Conservation (phyloP, 345 rosid species). For the Syzygium oleosum region DNA sequence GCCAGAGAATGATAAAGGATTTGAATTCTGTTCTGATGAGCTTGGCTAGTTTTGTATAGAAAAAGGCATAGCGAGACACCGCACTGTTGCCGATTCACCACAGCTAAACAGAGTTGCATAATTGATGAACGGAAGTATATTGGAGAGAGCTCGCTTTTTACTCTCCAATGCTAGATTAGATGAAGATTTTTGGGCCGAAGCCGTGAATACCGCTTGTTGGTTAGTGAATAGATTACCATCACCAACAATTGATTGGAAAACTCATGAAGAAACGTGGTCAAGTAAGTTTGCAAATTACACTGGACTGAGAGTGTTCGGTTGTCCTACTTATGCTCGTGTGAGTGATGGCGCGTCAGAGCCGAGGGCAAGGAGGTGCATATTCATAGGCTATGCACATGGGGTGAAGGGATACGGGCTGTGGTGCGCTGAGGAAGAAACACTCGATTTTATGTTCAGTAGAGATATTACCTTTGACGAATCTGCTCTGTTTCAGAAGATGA, state of each 20-base stretch:
- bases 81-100: accelerated
- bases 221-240: background rate
- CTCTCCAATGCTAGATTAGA: background rate
- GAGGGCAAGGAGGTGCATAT: background rate
- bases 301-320: too few species aligned
- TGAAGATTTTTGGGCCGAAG: too few species aligned
- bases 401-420: background rate
- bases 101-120: too few species aligned
- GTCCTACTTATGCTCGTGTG: background rate
- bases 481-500: too few species aligned
- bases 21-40: too few species aligned
- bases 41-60: background rate
- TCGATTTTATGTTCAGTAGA: too few species aligned
- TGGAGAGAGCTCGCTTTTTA: background rate
- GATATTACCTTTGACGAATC: too few species aligned
- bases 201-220: background rate
- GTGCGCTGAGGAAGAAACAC: background rate
- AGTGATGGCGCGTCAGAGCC: background rate
- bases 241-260: background rate
- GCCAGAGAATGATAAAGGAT: background rate
- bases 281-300: background rate
- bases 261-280: background rate
- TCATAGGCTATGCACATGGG: background rate
- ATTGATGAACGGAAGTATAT: background rate
- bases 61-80: background rate